Evolutionary conservation across 306 rosid genomes (phyloP).

Genomic region (Amphicarpaea edgeworthii): DNA sequence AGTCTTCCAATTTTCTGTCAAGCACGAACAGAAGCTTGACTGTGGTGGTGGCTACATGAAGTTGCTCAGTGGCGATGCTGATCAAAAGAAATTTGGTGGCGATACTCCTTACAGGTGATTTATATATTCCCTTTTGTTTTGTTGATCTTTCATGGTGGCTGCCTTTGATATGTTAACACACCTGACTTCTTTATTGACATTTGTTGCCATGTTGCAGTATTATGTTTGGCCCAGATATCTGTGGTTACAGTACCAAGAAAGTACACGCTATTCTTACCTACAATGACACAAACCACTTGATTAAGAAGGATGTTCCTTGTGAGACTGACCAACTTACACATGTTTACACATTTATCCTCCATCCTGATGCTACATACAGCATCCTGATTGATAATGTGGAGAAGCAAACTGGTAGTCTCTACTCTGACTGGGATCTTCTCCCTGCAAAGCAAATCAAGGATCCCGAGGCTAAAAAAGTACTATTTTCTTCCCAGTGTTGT

Average conservation of each 20-base stretch:
- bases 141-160: neutral
- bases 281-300: constrained; percentile 83
- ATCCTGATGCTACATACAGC: constrained; percentile 95
- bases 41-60: constrained; percentile 99
- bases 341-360: constrained; percentile 89
- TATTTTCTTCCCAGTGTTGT: constrained; percentile 6
- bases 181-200: constrained; percentile 38
- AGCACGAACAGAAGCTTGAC: constrained; percentile 99
- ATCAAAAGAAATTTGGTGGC: constrained; percentile 98
- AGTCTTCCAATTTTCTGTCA: constrained; percentile 94
- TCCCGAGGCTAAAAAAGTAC: constrained; percentile 89
- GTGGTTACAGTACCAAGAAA: constrained; percentile 99
- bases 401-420: constrained; percentile 96
- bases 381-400: constrained; percentile 92
- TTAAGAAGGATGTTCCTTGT: constrained; percentile 99
- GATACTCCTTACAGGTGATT: constrained; percentile 94
- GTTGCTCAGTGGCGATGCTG: constrained; percentile 85
- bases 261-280: constrained; percentile 91
- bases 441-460: constrained; percentile 95
- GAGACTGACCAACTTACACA: constrained; percentile 98
- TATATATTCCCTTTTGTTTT: constrained; percentile 7
- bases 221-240: constrained; percentile 99
- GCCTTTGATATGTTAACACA: neutral
- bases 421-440: constrained; percentile 94
- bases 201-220: constrained; percentile 64